Conservation (phyloP, 495 filamentous ascomycete species). For the Stereocaulon alpinum region DNA sequence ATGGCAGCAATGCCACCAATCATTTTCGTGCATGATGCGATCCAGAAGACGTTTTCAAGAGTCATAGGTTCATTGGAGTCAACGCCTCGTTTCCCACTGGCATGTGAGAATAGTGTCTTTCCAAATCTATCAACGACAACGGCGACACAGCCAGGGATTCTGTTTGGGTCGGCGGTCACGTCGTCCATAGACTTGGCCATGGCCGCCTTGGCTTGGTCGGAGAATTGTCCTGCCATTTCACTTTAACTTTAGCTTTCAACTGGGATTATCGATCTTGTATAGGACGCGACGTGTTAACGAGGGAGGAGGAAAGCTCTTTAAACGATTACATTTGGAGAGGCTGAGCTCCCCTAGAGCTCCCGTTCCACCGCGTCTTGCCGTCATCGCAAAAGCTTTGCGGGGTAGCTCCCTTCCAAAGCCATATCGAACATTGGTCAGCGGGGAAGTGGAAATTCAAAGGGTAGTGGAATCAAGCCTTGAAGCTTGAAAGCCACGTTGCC, state of each 20-base stretch:
- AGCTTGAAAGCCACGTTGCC: neutral
- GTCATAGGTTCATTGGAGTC: slow-evolving; percentile 35
- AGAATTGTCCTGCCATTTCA: neutral
- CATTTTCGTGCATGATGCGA: slow-evolving; percentile 52
- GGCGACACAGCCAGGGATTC: slow-evolving; percentile 37
- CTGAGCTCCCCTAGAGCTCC: neutral
- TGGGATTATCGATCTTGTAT: neutral
- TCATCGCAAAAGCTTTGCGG: slow-evolving; percentile 1
- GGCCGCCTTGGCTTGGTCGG: neutral
- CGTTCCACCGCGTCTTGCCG: neutral
- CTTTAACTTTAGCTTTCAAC: neutral
- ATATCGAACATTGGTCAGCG: neutral
- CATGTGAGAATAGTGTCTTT: slow-evolving; percentile 36
- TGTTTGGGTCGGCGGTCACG: slow-evolving; percentile 30
- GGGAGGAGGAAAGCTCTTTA: neutral
- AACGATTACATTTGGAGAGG: neutral
- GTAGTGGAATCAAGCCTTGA: neutral
- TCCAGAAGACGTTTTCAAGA: slow-evolving; percentile 45
- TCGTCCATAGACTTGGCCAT: slow-evolving; percentile 25
- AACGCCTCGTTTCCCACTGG: slow-evolving; percentile 36
- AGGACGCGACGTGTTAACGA: neutral
- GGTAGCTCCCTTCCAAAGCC: neutral
- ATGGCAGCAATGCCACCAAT: slow-evolving; percentile 45
- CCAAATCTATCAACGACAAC: slow-evolving; percentile 41
- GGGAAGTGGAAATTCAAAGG: neutral